Evolutionary conservation across 2,329 filamentous ascomycete genomes (phyloP).

Genomic region (Venturiaceae sp.): DNA sequence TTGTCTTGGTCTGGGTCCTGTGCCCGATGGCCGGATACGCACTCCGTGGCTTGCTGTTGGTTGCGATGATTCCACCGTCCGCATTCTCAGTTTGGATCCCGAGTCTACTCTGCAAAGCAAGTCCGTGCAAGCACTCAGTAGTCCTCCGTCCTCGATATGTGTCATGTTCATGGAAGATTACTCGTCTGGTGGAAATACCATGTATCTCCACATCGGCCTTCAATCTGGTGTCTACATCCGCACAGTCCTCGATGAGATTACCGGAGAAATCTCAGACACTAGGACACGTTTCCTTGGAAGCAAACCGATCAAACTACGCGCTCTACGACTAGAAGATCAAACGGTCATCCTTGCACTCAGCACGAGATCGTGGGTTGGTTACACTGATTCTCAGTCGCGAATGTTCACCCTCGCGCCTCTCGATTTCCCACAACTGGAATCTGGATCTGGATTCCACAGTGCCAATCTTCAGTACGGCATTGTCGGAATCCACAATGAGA

Average conservation of each 20-base stretch:
- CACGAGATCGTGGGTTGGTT: slow-evolving; percentile 92
- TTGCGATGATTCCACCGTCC: slow-evolving; percentile 92
- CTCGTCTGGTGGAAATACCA: slow-evolving; percentile 73
- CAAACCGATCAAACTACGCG: slow-evolving; percentile 80
- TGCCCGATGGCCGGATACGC: slow-evolving; percentile 79
- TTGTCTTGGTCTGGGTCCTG: slow-evolving; percentile 84
- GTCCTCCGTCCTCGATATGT: slow-evolving; percentile 75
- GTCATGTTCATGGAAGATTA: slow-evolving; percentile 97
- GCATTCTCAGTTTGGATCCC: slow-evolving; percentile 81
- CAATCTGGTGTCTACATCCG: slow-evolving; percentile 93
- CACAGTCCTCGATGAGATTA: slow-evolving; percentile 89
- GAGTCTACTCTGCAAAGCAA: slow-evolving; percentile 88
- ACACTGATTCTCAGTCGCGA: slow-evolving; percentile 77
- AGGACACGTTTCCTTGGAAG: slow-evolving; percentile 89
- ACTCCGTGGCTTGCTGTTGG: slow-evolving; percentile 93
- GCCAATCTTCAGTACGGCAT: slow-evolving; percentile 90
- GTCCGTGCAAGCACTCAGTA: slow-evolving; percentile 86
- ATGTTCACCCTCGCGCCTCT: slow-evolving; percentile 88
- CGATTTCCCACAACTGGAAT: slow-evolving; percentile 79
- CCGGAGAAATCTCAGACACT: slow-evolving; percentile 90
- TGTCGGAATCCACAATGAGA: slow-evolving; percentile 85
- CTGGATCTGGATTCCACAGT: slow-evolving; percentile 93
- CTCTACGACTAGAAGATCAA: slow-evolving; percentile 78
- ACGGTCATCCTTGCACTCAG: slow-evolving; percentile 83
- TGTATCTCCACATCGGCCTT: slow-evolving; percentile 93